Base-by-base conservation (phyloP, 2,329 filamentous ascomycete species). In the Hypoxylon sp. region DNA sequence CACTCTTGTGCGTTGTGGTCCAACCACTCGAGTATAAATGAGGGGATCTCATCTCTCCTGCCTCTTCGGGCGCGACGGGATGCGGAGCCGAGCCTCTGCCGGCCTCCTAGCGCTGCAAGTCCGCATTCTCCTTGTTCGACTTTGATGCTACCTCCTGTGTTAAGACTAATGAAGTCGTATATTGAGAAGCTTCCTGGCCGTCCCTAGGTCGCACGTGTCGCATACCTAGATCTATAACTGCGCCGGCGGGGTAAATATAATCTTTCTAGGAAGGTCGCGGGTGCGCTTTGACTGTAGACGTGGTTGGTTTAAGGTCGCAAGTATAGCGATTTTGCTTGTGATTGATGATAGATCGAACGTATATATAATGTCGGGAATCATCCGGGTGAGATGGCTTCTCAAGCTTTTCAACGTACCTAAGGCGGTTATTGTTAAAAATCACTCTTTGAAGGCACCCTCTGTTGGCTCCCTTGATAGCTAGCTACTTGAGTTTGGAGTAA, bases 261-360 rank as follows among this genome's bases (percentile, higher is more conserved):
- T 67, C 65, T n/a, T 59, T 65, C 47, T 59, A 62, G 65, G 65
- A 67, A 67, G 65, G 65, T 67, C 48, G 41, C 20, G 28, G 19
- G 47, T 64, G 44, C 30, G 48, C 48, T 28, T 54, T 22, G 17
- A 56, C 30, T 10, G 34, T 19, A 43, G 53, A 20, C 11, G 10
- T 24, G 22, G 24, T 44, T 41, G 53, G 28, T 46, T 26, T 48
- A n/a, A 39, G 30, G 28, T 41, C 10, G 34, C 6, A 30, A 26
- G 20, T 49, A 47, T 24, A 22, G 49, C n/a, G 24, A 34, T 39
- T 47, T 8, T 19, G 39, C 5, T 11, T 20, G 28, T 10, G 10
- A 20, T 28, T 11, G 10, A 20, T 17, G 15, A 3, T 30, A 19
- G 10, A 20, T 28, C 7, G 10, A 20, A 20, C 17, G 4, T 30